Evolutionary conservation across 1,139 yeast genomes (phyloP).

Genomic region (Kurtzmaniella quercitrusa): DNA sequence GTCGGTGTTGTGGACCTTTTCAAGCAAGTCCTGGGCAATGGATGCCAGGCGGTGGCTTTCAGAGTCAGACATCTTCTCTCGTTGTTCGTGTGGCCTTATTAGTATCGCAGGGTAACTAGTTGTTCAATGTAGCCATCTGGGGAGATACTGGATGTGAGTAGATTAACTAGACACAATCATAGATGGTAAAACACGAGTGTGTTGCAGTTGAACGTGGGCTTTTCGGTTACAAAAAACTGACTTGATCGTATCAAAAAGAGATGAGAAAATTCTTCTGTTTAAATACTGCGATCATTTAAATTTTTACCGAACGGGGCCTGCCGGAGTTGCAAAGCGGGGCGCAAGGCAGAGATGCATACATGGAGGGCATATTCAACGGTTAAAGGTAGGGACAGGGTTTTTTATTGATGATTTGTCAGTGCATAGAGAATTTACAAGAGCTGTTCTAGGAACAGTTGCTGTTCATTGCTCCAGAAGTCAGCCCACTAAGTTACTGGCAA

Average conservation of each 20-base stretch:
- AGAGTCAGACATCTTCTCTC: conserved; percentile 39
- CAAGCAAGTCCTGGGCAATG: conserved; percentile 25
- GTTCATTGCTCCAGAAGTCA: too few species aligned
- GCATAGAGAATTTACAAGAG: too few species aligned
- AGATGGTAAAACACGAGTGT: neutral
- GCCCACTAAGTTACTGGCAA: too few species aligned
- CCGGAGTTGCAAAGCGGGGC: neutral
- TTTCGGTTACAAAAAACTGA: neutral
- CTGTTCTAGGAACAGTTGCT: too few species aligned
- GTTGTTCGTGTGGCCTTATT: conserved; percentile 6
- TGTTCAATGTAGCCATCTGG: conserved; percentile 1
- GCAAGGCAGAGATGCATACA: neutral
- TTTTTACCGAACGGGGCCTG: neutral
- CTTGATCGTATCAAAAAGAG: neutral
- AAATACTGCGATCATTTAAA: neutral
- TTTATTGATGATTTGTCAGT: too few species aligned
- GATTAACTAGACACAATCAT: conserved; percentile 1
- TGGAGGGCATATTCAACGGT: too few species aligned
- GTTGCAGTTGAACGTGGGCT: neutral
- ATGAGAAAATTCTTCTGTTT: neutral
- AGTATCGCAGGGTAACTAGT: neutral
- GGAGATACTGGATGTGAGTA: neutral
- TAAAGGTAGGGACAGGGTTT: too few species aligned
- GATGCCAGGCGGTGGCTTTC: conserved; percentile 39
- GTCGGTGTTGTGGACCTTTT: conserved; percentile 37